phyloP scores from a whole-genome alignment of 495 filamentous ascomycete genomes.

The Hypomontagnella monticulosa region DNA sequence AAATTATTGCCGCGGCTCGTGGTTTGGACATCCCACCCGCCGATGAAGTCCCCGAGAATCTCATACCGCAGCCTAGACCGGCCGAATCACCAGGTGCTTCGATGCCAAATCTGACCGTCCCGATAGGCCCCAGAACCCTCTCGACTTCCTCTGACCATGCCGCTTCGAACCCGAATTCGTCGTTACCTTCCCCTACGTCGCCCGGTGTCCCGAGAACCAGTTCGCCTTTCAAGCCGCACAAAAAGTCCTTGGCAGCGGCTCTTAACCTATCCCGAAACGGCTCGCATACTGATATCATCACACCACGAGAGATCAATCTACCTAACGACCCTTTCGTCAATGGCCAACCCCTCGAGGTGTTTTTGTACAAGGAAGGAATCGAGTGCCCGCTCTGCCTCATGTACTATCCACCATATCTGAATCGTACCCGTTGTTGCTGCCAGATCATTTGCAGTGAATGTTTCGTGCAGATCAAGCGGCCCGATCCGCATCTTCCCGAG shows the following conservation, averaged over 20 bases:
- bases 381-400: slow-evolving; percentile 98
- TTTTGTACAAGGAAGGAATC: slow-evolving; percentile 86
- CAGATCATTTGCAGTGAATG: slow-evolving; percentile 98
- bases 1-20: slow-evolving; percentile 89
- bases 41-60: slow-evolving; percentile 79
- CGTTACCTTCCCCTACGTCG: slow-evolving; percentile 68
- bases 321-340: slow-evolving; percentile 89
- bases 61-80: slow-evolving; percentile 60
- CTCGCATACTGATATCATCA: slow-evolving; percentile 69
- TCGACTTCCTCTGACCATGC: slow-evolving; percentile 76
- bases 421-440: slow-evolving; percentile 94
- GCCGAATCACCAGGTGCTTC: slow-evolving; percentile 47
- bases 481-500: slow-evolving; percentile 94
- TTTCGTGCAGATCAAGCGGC: slow-evolving; percentile 97
- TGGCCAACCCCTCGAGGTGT: slow-evolving; percentile 89
- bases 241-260: slow-evolving; percentile 83
- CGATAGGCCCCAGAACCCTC: slow-evolving; percentile 76
- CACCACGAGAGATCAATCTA: slow-evolving; percentile 79
- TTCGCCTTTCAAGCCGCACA: slow-evolving; percentile 70
- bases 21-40: slow-evolving; percentile 85
- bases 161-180: slow-evolving; percentile 59
- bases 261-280: slow-evolving; percentile 75
- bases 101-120: slow-evolving; percentile 70
- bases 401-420: slow-evolving; percentile 95
- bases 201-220: slow-evolving; percentile 42